Evolutionary conservation across 2,329 filamentous ascomycete genomes (phyloP).

Genomic region (Aspergillus sp.): DNA sequence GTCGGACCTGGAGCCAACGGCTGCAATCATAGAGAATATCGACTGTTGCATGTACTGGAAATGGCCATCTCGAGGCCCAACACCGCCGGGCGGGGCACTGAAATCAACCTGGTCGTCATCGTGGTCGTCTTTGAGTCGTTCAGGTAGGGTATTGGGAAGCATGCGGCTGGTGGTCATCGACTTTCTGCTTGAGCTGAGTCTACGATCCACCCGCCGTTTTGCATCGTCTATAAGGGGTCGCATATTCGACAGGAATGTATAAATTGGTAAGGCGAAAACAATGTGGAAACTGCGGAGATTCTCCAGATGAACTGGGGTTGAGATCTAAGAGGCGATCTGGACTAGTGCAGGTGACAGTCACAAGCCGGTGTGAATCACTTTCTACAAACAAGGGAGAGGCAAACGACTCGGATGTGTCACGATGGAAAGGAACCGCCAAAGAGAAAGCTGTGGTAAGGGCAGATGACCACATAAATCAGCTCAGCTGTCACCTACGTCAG

Average conservation of each 20-base stretch:
- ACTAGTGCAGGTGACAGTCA: conserved; percentile 6
- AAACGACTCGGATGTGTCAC: conserved; percentile 2
- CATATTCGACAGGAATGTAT: conserved; percentile 18
- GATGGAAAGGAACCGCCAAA: neutral
- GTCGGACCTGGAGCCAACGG: conserved; percentile 76
- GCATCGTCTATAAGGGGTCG: conserved; percentile 34
- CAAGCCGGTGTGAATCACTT: conserved; percentile 2
- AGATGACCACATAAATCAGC: conserved; percentile 10
- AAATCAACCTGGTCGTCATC: conserved; percentile 59
- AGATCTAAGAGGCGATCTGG: no score
- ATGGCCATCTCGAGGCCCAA: conserved; percentile 35
- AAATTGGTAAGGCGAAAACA: neutral
- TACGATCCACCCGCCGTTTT: conserved; percentile 38
- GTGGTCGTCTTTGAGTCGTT: conserved; percentile 54
- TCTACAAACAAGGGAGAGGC: conserved; percentile 6
- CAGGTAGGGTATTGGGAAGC: conserved; percentile 51
- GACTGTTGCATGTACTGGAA: conserved; percentile 81
- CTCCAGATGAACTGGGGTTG: neutral
- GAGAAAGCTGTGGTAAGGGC: conserved; percentile 2
- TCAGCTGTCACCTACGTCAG: neutral
- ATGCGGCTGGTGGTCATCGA: conserved; percentile 37
- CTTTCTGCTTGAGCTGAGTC: conserved; percentile 38
- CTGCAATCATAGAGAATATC: conserved; percentile 87
- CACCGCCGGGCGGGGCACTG: conserved; percentile 47
- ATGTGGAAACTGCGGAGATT: neutral